Conservation (phyloP, 2,329 filamentous ascomycete genomes). For the Ophiostoma quercus region DNA sequence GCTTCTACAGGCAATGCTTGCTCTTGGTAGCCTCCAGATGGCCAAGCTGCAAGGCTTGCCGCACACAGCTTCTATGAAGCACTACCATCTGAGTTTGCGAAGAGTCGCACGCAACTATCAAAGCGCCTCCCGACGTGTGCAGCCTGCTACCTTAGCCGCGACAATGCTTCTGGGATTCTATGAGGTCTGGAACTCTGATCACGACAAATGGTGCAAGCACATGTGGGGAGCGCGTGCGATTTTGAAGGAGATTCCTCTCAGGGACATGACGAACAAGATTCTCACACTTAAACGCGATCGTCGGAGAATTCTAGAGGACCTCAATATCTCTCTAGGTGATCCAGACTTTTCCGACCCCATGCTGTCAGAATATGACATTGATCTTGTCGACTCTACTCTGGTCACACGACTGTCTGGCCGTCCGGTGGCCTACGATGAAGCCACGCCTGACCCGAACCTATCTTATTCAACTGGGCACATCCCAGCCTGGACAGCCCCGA, state of each 20-base stretch:
- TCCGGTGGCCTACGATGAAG: constrained; percentile 37
- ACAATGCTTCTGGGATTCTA: constrained; percentile 84
- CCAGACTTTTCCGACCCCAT: constrained; percentile 13
- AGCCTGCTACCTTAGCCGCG: constrained; percentile 79
- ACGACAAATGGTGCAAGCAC: constrained; percentile 93
- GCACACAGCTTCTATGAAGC: constrained; percentile 76
- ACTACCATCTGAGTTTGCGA: constrained; percentile 82
- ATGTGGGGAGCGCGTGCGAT: constrained; percentile 78
- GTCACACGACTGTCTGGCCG: constrained; percentile 41
- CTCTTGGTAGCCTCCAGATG: constrained; percentile 80
- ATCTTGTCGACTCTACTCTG: constrained; percentile 41
- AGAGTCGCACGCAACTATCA: constrained; percentile 71
- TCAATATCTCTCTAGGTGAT: background rate
- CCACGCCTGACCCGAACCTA: constrained; percentile 21
- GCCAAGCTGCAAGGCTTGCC: constrained; percentile 71
- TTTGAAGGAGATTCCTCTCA: constrained; percentile 75
- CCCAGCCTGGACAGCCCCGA: constrained; percentile 26
- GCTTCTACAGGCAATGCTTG: constrained; percentile 84
- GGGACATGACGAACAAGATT: constrained; percentile 64
- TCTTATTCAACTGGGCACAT: background rate
- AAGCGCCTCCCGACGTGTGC: constrained; percentile 61
- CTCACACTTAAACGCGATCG: constrained; percentile 55
- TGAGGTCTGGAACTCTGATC: constrained; percentile 90
- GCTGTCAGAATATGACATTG: constrained; percentile 32
- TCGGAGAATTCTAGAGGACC: constrained; percentile 36